Percentiles rank a stretch among this genome's conserved stretches.
Evolutionary conservation across 108 stramenopile genomes (phyloP).

Genomic region (Cyclotella baltica): DNA sequence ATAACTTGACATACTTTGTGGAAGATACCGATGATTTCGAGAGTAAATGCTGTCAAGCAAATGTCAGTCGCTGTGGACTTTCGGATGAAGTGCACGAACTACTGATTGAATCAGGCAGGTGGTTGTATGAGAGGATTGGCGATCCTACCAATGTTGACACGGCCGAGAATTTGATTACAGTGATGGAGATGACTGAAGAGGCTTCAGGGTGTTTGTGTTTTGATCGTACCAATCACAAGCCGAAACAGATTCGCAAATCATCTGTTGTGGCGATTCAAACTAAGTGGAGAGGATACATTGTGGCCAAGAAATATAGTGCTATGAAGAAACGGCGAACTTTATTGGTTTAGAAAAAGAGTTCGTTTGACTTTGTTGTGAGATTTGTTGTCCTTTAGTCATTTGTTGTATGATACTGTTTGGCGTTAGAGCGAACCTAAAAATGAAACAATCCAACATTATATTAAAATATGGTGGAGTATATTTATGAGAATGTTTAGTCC

Average conservation of each 20-base stretch:
- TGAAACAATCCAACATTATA: too few relatives aligned
- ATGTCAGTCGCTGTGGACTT: background rate
- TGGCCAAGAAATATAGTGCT: background rate
- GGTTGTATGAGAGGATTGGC: conserved; percentile 7
- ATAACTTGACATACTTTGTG: background rate
- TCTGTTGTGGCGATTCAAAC: background rate
- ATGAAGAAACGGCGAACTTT: background rate
- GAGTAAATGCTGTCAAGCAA: background rate
- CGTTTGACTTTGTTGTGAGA: background rate
- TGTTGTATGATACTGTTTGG: too few relatives aligned
- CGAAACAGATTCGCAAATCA: background rate
- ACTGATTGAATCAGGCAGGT: conserved; percentile 9
- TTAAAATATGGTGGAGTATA: too few relatives aligned
- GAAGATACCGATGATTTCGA: background rate
- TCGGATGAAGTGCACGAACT: background rate
- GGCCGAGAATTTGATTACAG: conserved; percentile 16
- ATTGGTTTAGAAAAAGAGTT: background rate
- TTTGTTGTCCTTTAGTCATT: background rate
- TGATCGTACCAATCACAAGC: background rate
- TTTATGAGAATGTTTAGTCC: too few relatives aligned
- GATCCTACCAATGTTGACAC: conserved; percentile 9
- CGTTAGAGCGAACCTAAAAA: too few relatives aligned
- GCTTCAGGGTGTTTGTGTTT: background rate
- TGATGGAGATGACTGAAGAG: conserved; percentile 9
- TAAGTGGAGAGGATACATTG: background rate